Evolutionary conservation across 2,329 filamentous ascomycete genomes (phyloP), one percentile per base, ranked within the genome.

Genomic region (Scleromitrula shiraiana): DNA sequence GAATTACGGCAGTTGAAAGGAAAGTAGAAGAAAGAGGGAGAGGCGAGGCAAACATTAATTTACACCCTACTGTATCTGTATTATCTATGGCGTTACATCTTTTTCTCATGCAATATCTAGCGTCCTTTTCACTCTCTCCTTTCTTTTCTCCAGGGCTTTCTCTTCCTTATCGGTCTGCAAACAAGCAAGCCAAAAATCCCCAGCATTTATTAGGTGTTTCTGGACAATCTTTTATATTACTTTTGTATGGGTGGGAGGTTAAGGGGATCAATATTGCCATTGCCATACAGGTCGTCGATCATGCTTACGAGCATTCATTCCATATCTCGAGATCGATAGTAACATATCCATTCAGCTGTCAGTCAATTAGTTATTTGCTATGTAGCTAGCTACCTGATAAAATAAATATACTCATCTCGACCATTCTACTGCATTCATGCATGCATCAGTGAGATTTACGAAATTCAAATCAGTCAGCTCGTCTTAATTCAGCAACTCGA

Each of bases 1-100:
- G 19, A 59, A 64, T 41, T 62, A 60, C 26, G 57, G 38, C 30
- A 56, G 51, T 49, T 59, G 49, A 51, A 43, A 19, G 35, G 20
- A 17, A 12, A 22, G 23, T 20, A n/a, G n/a, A n/a, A n/a, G n/a
- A n/a, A n/a, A n/a, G n/a, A n/a, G n/a, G n/a, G n/a, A n/a, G n/a
- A n/a, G n/a, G n/a, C n/a, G n/a, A n/a, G n/a, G n/a, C n/a, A n/a
- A n/a, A n/a, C n/a, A n/a, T n/a, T n/a, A n/a, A n/a, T n/a, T n/a
- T n/a, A n/a, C n/a, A n/a, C n/a, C n/a, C 15, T 44, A 44, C 30
- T 22, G 39, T 27, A 27, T 19, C 7, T 48, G 42, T 50, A 46
- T n/a, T 33, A 39, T 17, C 45, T 17, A 27, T 38, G 43, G 52
- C 26, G 40, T 50, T n/a, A n/a, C n/a, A n/a, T n/a, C n/a, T n/a